These are phyloP conservation scores for Fusarium fracticaudum DNA, from an alignment of 2,329 filamentous ascomycete species.

Conservation along the genomic window DNA sequence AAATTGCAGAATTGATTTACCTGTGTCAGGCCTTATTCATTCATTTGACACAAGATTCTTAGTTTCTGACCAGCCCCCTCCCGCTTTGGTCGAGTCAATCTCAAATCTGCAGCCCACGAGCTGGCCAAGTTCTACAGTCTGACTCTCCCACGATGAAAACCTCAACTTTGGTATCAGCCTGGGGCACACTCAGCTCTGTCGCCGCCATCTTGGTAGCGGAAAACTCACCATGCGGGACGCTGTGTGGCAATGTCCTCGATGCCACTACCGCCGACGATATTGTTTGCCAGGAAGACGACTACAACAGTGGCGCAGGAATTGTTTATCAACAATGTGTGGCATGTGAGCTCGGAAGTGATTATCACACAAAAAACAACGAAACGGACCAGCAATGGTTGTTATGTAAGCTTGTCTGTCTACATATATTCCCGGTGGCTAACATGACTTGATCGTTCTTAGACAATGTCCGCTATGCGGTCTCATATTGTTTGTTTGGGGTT, in stretches of 20 bases:
- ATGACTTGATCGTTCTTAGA: slow-evolving; percentile 50
- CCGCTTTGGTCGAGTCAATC: background rate
- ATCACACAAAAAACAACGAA: slow-evolving; percentile 50
- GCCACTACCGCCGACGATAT: slow-evolving; percentile 58
- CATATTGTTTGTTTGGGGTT: slow-evolving; percentile 64
- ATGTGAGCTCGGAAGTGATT: slow-evolving; percentile 63
- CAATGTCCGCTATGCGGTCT: slow-evolving; percentile 65
- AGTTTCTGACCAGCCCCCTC: background rate
- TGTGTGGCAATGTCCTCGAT: slow-evolving; percentile 64
- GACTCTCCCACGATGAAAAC: slow-evolving; percentile 4
- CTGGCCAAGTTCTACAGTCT: background rate
- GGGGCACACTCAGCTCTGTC: slow-evolving; percentile 25
- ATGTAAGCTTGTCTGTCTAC: slow-evolving; percentile 56
- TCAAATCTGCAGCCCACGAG: background rate
- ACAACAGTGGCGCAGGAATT: slow-evolving; percentile 53
- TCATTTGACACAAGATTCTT: background rate
- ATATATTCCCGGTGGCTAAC: background rate
- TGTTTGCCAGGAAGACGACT: slow-evolving; percentile 56
- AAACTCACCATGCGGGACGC: slow-evolving; percentile 59
- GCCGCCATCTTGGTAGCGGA: slow-evolving; percentile 55
- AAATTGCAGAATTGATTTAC: background rate
- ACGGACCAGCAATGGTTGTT: slow-evolving; percentile 65
- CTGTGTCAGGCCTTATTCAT: background rate
- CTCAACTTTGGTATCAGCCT: slow-evolving; percentile 26
- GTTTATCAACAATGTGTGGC: slow-evolving; percentile 62